Percentiles rank a stretch among this genome's conserved stretches.
These are phyloP conservation scores for Oryza meyeriana DNA, from an alignment of 176 grass and related monocot genomes.

Conservation along the genomic window DNA sequence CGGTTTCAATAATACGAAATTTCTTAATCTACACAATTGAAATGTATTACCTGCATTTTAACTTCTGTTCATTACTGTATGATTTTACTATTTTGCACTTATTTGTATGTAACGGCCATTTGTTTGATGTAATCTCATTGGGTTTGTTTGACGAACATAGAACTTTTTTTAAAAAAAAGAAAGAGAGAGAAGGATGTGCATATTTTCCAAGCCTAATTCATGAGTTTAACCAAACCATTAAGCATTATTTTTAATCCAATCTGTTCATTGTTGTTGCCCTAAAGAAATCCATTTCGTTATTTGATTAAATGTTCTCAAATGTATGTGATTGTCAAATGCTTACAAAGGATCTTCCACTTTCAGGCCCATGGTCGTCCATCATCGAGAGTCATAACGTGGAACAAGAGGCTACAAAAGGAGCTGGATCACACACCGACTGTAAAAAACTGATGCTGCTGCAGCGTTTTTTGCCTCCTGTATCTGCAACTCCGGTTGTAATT, in stretches of 20 bases:
- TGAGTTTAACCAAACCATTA: slow-evolving; percentile 3
- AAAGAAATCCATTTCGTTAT: neutral
- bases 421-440: slow-evolving; percentile 81
- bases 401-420: slow-evolving; percentile 92
- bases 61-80: neutral
- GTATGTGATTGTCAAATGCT: slow-evolving; percentile 14
- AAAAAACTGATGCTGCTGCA: slow-evolving; percentile 94
- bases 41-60: slow-evolving; percentile 4
- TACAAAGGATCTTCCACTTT: slow-evolving; percentile 29
- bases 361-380: slow-evolving; percentile 95
- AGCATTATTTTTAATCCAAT: neutral
- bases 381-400: slow-evolving; percentile 84
- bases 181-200: neutral
- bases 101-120: neutral
- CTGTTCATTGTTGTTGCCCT: neutral
- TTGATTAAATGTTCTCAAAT: neutral
- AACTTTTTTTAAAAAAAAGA: too few relatives aligned
- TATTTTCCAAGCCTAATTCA: slow-evolving; percentile 9
- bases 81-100: neutral
- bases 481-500: slow-evolving; percentile 72
- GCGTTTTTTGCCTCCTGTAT: slow-evolving; percentile 73
- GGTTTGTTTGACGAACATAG: neutral
- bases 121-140: neutral
- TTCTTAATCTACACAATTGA: neutral
- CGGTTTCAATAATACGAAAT: neutral